Evolutionary conservation across 768 basidiomycete genomes (phyloP), one percentile per base, ranked within the genome.

Genomic region (Phanerodontia chrysosporium): DNA sequence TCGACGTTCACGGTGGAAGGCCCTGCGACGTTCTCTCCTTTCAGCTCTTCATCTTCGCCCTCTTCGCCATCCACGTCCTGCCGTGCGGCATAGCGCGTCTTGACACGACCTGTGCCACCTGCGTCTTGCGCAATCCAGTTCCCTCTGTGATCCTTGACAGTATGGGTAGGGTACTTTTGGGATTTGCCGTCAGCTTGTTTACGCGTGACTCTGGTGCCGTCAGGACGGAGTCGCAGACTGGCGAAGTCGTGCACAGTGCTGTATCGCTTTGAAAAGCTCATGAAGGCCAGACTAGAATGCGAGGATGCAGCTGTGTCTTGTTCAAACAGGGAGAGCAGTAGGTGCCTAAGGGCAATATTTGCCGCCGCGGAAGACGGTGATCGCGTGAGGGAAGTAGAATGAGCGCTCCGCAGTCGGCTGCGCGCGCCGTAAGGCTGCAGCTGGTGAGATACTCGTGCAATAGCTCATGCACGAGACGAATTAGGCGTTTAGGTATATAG

Each of bases 81-180:
- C 28, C 57, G 57, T 49, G 54, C 58, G 52, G 35, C 69, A 62
- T 62, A 75, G 58, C 74, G 75, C 64, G 65, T 72, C 64, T 72
- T 74, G 65, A 82, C 75, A 2, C 65, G 75, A 7, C 67, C 71
- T 30, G 70, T 68, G 1, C 88, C 87, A 18, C 80, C 86, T 1
- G 87, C 87, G 65, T 89, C 86, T 32, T 67, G 73, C 10, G 88
- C 87, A 22, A 87, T 79, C 83, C 85, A 87, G 60, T 86, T 85
- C 13, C 82, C 84, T 49, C 80, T 76, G 1, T 73, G 57, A 68
- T 83, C 81, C 53, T 75, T 73, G 2, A 78, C 69, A 14, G 75
- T 69, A 45, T 68, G 67, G 30, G 64, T 70, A 18, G 75, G 73
- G 39, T 42, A 42, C 29, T 70, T 74, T 57, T 75, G 72, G 6